Base-by-base conservation (phyloP, 257 asterid species). In the Lantana camara region DNA sequence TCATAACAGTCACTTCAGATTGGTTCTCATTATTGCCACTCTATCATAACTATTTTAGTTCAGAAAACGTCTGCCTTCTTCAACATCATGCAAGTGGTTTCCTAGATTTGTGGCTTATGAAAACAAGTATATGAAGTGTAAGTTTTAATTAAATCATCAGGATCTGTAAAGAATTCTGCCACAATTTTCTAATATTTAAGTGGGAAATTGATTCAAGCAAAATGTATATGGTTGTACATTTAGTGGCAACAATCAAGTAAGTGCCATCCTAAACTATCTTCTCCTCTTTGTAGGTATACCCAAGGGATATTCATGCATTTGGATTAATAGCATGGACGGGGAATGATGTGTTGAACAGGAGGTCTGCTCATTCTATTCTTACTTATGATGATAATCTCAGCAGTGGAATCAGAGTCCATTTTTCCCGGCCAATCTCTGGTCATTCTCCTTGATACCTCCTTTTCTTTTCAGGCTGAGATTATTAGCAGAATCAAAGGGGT, bases 311-410 rank as follows among this genome's bases (percentile, higher is more conserved):
- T 46, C 80, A 93, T 80, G 95, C 97, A 62, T 93, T 93, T 74
- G 99, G 97, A 51, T 79, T 93, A 73, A 73, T 93, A 75, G 92
- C 95, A 50, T 93, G 99, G 99, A 93, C 99, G 4, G 99, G 99
- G 30, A 93, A 93, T 60, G 99, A 93, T 46, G 96, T 90, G 40
- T 73, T 93, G 23, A 93, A 93, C 80, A 67, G 99, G 72, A 88
- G 99, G 99, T 87, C 29, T 35, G 82, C 49, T 56, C 55, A 52
- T 60, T 64, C 47, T 61, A 40, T 45, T 27, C 57, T 48, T 14
- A 12, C 16, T 22, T 67, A 11, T 63, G 55, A 41, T 57, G 5
- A 2, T 27, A 21, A 22, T 50, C 20, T 40, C 59, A 23, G 41
- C 21, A 13, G 41, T 14, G 8, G 29, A 49, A 30, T 16, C 63